Conservation (phyloP, 2,329 filamentous ascomycete genomes). For the Mycogone perniciosa region DNA sequence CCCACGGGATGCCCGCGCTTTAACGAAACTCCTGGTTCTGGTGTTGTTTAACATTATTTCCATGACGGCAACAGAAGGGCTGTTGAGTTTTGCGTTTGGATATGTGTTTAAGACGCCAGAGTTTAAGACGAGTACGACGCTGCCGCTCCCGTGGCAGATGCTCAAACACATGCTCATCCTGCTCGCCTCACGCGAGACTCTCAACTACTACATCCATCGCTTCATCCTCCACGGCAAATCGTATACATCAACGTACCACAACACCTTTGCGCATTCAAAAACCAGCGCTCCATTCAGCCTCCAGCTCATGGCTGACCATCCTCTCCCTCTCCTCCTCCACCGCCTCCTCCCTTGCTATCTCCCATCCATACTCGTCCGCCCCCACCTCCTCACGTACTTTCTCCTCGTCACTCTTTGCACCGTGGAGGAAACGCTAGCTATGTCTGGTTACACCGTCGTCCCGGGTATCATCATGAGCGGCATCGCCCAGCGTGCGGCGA, state of each 20-base stretch:
- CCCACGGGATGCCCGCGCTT: slow-evolving; percentile 31
- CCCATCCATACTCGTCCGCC: slow-evolving; percentile 57
- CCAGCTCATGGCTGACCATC: slow-evolving; percentile 61
- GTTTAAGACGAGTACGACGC: slow-evolving; percentile 42
- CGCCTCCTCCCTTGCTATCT: slow-evolving; percentile 61
- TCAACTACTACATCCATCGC: slow-evolving; percentile 71
- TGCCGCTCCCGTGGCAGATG: slow-evolving; percentile 49
- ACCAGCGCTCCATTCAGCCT: slow-evolving; percentile 54
- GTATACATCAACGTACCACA: slow-evolving; percentile 33
- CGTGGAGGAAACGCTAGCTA: slow-evolving; percentile 59
- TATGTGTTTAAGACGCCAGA: slow-evolving; percentile 31
- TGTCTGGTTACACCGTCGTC: slow-evolving; percentile 59
- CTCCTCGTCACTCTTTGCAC: slow-evolving; percentile 57
- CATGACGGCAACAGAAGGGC: slow-evolving; percentile 38
- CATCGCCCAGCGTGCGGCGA: slow-evolving; percentile 36
- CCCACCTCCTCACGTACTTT: slow-evolving; percentile 68
- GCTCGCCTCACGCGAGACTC: slow-evolving; percentile 43
- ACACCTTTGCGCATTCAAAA: slow-evolving; percentile 45
- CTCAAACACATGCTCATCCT: slow-evolving; percentile 42
- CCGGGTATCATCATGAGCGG: slow-evolving; percentile 49
- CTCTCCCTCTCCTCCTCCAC: slow-evolving; percentile 54
- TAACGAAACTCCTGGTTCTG: slow-evolving; percentile 34
- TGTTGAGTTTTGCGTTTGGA: slow-evolving; percentile 32
- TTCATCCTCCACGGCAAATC: slow-evolving; percentile 56
- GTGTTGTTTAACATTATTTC: slow-evolving; percentile 41